Evolutionary conservation across 148 eudicot species (phyloP).

Genomic region (Fagopyrum tataricum): DNA sequence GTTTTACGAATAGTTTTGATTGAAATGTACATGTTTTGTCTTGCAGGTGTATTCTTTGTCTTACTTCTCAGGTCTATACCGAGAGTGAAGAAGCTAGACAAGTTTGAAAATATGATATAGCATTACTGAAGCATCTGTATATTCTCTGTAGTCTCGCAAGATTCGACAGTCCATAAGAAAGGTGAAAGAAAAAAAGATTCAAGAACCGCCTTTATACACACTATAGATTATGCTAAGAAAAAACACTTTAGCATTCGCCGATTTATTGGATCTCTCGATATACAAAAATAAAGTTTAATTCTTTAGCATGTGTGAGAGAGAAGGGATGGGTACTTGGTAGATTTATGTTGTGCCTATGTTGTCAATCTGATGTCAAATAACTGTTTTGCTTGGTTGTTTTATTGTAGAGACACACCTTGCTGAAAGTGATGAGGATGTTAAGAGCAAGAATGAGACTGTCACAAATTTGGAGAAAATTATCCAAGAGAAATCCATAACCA

Average conservation of each 20-base stretch:
- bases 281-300: not conserved
- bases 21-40: not conserved
- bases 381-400: not conserved
- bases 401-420: constrained; percentile 43
- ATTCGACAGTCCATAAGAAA: not conserved
- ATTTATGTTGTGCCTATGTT: not conserved
- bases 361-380: not conserved
- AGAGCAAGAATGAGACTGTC: constrained; percentile 53
- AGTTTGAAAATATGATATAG: constrained; percentile 74
- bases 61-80: constrained; percentile 74
- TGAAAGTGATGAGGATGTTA: constrained; percentile 39
- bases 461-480: constrained; percentile 47
- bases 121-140: constrained; percentile 4
- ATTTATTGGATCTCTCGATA: too few species aligned
- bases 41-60: constrained; percentile 73
- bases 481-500: constrained; percentile 44
- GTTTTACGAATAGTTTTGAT: constrained; percentile 1
- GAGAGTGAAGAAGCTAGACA: constrained; percentile 85
- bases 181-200: not conserved
- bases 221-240: not conserved
- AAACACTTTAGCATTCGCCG: not conserved
- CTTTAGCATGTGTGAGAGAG: not conserved
- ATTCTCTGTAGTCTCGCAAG: not conserved
- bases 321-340: not conserved
- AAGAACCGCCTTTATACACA: not conserved